phyloP scores from a whole-genome alignment of 495 filamentous ascomycete species.

The Letharia columbiana region DNA sequence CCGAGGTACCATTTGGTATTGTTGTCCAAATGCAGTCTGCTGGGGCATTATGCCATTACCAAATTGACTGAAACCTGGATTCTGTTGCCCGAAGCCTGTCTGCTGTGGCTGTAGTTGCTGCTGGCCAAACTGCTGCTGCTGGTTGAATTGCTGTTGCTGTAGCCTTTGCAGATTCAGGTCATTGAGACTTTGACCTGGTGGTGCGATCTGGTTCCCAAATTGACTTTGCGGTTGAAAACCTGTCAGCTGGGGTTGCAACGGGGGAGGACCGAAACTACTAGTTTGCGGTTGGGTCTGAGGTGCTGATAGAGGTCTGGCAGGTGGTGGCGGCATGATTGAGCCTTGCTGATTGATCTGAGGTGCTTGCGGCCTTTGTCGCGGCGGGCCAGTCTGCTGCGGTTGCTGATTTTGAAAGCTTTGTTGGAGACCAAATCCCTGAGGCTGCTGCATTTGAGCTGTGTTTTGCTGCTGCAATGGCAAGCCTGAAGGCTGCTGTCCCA shows the following conservation, averaged over 20 bases:
- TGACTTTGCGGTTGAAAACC: constrained; percentile 46
- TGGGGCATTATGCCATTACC: constrained; percentile 28
- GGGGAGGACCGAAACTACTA: constrained; percentile 61
- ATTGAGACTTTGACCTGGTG: constrained; percentile 66
- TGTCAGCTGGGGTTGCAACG: constrained; percentile 79
- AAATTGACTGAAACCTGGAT: constrained; percentile 27
- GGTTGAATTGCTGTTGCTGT: constrained; percentile 29
- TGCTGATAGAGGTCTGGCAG: constrained; percentile 75
- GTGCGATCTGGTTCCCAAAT: constrained; percentile 42
- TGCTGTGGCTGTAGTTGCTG: constrained; percentile 42
- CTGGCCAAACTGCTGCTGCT: constrained; percentile 20
- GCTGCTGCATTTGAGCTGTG: constrained; percentile 24
- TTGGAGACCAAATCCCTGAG: constrained; percentile 21
- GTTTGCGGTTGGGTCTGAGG: constrained; percentile 71
- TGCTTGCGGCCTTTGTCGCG: constrained; percentile 66
- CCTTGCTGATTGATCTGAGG: constrained; percentile 55
- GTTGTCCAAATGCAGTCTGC: constrained; percentile 43
- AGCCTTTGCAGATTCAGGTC: constrained; percentile 62
- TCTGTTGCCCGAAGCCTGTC: constrained; percentile 43
- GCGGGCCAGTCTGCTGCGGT: constrained; percentile 33
- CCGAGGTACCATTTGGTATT: constrained; percentile 30
- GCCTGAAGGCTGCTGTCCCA: constrained; percentile 34
- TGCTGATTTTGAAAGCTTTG: constrained; percentile 24
- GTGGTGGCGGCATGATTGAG: constrained; percentile 71
- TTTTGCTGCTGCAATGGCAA: constrained; percentile 18